Evolutionary conservation across 129 eudicot species (phyloP), one percentile per base, ranked within the genome.

Genomic region (Erigeron canadensis): DNA sequence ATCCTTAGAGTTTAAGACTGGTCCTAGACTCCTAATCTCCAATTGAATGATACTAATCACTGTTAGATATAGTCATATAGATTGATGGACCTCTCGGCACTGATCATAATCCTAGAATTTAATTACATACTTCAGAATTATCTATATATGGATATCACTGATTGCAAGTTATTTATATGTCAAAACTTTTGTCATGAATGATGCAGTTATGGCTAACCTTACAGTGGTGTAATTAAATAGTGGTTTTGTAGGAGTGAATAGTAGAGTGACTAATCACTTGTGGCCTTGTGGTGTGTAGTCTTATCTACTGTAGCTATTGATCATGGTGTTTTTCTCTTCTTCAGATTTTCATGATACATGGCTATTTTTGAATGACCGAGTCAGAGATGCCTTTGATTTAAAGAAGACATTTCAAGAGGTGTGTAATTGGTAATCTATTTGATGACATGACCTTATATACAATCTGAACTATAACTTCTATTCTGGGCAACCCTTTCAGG

Each of bases 351-450:
- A 83, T 16, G 98, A 94, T 67, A 85, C 98, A 47, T 94, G 98
- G 98, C 71, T 78, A 17, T 94, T 89, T 83, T 77, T 94, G 86
- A 80, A 89, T 63, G 87, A 76, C 40, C 77, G 98, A 74, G 87
- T 89, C 41, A 86, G 87, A 77, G 98, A 94, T 77, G 95, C 95
- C 28, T 89, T 94, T 80, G 98, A 94, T 84, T 70, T 94, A 10
- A 87, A 82, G 76, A 94, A 94, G 89, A 72, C 90, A 28, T 74
- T 82, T 75, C 95, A 87, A 79, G 98, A 94, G 98, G 98, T 94
- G 45, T 45, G 11, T 70, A 63, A 50, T 66, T 62, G 13, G 39
- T 64, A 43, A 64, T 9, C 41, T 51, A 64, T 51, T 3, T 10
- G 28, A 47, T 8, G 10, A 40, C 62, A 0, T 73, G 11, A 66